A percentile compares a stretch with the other conserved stretches of the same genome.
These are phyloP conservation scores for Lepidium africanum DNA, from an alignment of 345 rosid species.

Conservation along the genomic window DNA sequence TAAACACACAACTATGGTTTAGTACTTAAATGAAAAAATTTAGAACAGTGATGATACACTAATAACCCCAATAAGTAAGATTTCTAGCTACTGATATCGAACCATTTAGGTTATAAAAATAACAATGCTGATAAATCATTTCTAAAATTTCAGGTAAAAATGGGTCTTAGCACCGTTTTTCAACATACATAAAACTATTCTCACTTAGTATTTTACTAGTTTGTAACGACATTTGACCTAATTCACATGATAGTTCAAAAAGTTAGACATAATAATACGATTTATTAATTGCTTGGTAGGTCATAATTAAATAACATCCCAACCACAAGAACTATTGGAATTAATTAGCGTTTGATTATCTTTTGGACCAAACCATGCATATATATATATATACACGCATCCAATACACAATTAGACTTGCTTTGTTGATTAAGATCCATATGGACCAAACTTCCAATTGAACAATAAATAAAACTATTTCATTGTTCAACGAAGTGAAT, in stretches of 20 bases:
- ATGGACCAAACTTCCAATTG: background rate
- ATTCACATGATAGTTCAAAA: background rate
- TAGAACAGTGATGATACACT: too few relatives aligned
- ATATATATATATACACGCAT: background rate
- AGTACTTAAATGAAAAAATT: too few relatives aligned
- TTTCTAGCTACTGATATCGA: too few relatives aligned
- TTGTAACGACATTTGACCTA: background rate
- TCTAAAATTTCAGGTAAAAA: too few relatives aligned
- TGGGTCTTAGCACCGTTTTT: background rate
- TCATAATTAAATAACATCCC: constrained; percentile 16
- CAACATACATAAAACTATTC: background rate
- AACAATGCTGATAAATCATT: too few relatives aligned
- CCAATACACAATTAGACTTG: background rate
- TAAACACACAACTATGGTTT: too few relatives aligned
- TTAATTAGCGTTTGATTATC: background rate
- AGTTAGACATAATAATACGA: background rate
- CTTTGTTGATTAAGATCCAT: background rate
- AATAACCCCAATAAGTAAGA: too few relatives aligned
- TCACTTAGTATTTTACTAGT: background rate
- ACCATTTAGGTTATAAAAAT: too few relatives aligned
- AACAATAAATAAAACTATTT: background rate
- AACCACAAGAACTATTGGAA: constrained; percentile 15
- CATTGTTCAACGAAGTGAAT: background rate
- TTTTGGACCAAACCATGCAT: background rate
- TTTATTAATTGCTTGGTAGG: constrained; percentile 1